These are phyloP conservation scores for Middelhovenomyces tepae DNA, from an alignment of 805 yeast species.

Conservation along the genomic window DNA sequence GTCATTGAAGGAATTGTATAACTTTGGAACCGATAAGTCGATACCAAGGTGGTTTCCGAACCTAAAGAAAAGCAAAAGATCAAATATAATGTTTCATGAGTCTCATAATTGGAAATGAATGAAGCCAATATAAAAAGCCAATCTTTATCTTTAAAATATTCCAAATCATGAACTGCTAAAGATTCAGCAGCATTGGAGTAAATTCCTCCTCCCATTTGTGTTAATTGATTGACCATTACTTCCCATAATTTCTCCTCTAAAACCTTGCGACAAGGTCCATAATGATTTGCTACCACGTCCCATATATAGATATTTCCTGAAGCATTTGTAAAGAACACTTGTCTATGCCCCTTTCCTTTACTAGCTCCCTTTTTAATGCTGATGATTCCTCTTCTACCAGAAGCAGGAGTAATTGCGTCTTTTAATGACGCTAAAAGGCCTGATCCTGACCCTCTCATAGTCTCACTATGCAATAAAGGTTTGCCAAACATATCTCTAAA, in stretches of 20 bases:
- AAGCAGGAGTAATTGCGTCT: constrained; percentile 18
- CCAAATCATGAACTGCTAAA: constrained; percentile 55
- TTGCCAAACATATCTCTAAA: constrained; percentile 64
- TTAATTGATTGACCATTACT: constrained; percentile 33
- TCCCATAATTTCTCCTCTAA: constrained; percentile 31
- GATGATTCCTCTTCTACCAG: constrained; percentile 38
- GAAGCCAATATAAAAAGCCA: constrained; percentile 44
- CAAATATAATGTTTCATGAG: constrained; percentile 33
- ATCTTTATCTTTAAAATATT: constrained; percentile 36
- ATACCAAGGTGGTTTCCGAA: constrained; percentile 39
- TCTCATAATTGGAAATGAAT: constrained; percentile 27
- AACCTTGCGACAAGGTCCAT: constrained; percentile 34
- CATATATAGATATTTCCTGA: constrained; percentile 41
- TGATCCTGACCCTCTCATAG: constrained; percentile 22
- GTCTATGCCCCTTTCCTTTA: constrained; percentile 42
- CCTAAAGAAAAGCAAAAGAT: constrained; percentile 47
- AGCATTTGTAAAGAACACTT: constrained; percentile 33
- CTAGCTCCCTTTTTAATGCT: constrained; percentile 48
- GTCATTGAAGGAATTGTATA: constrained; percentile 28
- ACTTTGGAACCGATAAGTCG: constrained; percentile 58
- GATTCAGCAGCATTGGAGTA: constrained; percentile 45
- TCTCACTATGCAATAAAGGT: constrained; percentile 28
- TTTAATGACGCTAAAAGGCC: constrained; percentile 23
- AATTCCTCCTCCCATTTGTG: too few relatives aligned
- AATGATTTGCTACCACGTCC: constrained; percentile 39